Base-by-base conservation (phyloP, 768 basidiomycete species). In the Stropharia rugosoannulata region DNA sequence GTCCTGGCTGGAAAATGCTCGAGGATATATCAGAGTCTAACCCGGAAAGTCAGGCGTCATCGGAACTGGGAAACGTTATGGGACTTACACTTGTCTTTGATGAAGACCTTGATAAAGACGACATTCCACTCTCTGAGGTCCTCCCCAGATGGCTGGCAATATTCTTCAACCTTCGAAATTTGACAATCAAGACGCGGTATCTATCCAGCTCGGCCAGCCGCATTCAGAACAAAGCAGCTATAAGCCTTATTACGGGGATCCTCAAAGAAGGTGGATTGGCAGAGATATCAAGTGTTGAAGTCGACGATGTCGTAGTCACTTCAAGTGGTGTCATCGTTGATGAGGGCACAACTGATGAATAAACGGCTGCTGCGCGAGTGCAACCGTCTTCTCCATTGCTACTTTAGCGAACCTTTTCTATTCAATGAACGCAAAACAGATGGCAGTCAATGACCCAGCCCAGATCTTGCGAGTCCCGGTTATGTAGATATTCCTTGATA, bases 1-100 rank as follows among this genome's bases (percentile, higher is more conserved):
- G 46, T 15, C 66, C 66, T 0, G 66, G 64, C 16, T 64, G 64
- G 62, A 54, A 49, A 40, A 62, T 67, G 64, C 54, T 59, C 38
- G 61, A 61, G 32, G 61, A 67, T 49, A 15, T 63, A 27, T 56
- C 59, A 13, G 42, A 19, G 41, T 15, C 35, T 22, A 8, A 45
- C 44, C 12, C 45, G 35, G 13, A 18, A 29, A 12, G 39, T 29
- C 25, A 19, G 18, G 32, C 32, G 1, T 19, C 39, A 12, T 38
- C 59, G 4, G 57, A 61, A 22, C 8, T 55, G 22, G 59, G 50
- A 8, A 42, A 56, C 18, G 36, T 66, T 19, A 49, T 53, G n/a
- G 57, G 64, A 37, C 54, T 66, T 25, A 56, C 55, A 1, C 51
- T 66, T 15, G 38, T 62, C 2, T 53, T 64, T 18, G 59, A 62